Evolutionary conservation across 176 grass and related monocot species (phyloP), one percentile per base, ranked within the genome.

Genomic region (Alopecurus myosuroides): DNA sequence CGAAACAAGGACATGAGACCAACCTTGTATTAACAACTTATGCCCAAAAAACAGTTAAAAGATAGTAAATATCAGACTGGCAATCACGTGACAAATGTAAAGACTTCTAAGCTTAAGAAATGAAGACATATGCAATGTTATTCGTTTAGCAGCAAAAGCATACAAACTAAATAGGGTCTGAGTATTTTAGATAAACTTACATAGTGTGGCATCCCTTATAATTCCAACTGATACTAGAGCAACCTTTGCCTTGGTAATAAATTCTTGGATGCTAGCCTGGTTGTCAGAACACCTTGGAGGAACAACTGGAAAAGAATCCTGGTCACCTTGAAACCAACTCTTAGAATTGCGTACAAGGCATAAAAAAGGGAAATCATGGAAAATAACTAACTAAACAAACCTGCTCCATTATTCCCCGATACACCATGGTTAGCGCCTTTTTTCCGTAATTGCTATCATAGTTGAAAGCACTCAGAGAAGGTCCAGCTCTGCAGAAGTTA

Each of bases 321-420:
- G 91, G 45, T 87, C 77, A 92, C 53, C 83, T 81, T 86, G 48
- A 92, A 91, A 90, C 79, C 52, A 79, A 85, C 78, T 74, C 48
- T 88, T 82, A 90, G 90, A 78, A 91, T 78, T 52, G 41, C 82
- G 85, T 66, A 52, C 0, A 88, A 78, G 58, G n/a, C 57, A 60
- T n/a, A 6, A 74, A 90, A 66, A 83, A 28, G 78, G 79, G 73
- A 44, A 26, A 69, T 69, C 28, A 9, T 9, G 56, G 42, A 85
- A 77, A 78, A 26, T 70, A 50, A 77, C 17, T 81, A 88, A 81
- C n/a, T 71, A 46, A 58, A 85, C 65, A 86, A 53, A 99, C 97
- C 97, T 92, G 93, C 69, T 94, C 94, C 97, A 99, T 99, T 94
- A 99, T 94, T 84, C 97, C 94, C 78, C 86, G 91, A 78, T 99